These are phyloP conservation scores for Neobulgaria alba DNA, from an alignment of 2,329 filamentous ascomycete genomes.

Conservation along the genomic window DNA sequence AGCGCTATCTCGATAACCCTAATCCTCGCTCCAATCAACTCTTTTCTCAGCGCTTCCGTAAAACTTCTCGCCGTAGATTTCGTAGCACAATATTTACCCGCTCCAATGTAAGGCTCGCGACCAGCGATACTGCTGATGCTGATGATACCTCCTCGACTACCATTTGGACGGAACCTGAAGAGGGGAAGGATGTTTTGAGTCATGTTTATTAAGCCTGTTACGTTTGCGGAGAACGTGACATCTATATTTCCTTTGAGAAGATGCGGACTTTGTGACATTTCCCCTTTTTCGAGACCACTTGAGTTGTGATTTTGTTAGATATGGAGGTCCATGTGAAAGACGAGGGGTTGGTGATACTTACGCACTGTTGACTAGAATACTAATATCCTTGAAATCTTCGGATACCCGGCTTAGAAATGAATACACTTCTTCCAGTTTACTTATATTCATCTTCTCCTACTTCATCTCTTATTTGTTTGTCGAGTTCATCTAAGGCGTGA, in stretches of 20 bases:
- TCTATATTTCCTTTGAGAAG: constrained; percentile 77
- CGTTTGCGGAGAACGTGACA: constrained; percentile 86
- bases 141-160: constrained; percentile 85
- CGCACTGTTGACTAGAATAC: constrained; percentile 95
- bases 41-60: constrained; percentile 72
- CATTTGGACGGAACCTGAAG: constrained; percentile 61
- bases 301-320: too few species aligned
- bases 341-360: constrained; percentile 38
- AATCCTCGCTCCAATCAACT: constrained; percentile 73
- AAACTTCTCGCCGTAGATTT: constrained; percentile 85
- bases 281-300: constrained; percentile 84
- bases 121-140: constrained; percentile 93
- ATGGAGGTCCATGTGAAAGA: constrained; percentile 3
- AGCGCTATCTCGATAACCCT: constrained; percentile 84
- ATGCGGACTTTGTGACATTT: constrained; percentile 68
- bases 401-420: constrained; percentile 67
- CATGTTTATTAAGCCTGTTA: constrained; percentile 91
- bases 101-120: constrained; percentile 74
- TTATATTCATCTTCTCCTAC: constrained; percentile 81
- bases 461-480: constrained; percentile 66
- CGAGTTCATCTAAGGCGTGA: constrained; percentile 68
- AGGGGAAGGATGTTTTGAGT: constrained; percentile 83
- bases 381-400: constrained; percentile 72
- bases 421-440: constrained; percentile 64
- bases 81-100: constrained; percentile 86